Percentiles rank a stretch among this genome's conserved stretches.
phyloP scores from a whole-genome alignment of 208 protist genomes.

The Naegleria fowleri region DNA sequence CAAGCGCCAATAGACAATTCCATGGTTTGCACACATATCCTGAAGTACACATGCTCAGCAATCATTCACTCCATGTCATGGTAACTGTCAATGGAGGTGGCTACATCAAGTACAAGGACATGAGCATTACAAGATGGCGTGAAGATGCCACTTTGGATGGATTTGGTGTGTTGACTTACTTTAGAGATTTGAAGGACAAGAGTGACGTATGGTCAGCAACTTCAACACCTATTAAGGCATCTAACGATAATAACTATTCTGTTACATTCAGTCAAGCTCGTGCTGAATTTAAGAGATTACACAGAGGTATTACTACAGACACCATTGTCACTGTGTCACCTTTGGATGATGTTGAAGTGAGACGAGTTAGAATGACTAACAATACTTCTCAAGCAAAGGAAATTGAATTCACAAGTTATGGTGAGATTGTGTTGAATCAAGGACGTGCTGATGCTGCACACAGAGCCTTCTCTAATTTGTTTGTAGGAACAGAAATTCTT shows the following conservation, averaged over 20 bases:
- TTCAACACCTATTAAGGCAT: not conserved
- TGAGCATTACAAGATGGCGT: conserved; percentile 6
- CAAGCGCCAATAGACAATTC: conserved; percentile 10
- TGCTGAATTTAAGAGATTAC: conserved; percentile 19
- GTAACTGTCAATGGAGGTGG: not conserved
- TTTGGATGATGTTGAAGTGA: conserved; percentile 21
- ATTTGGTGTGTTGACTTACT: not conserved
- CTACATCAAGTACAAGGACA: not conserved
- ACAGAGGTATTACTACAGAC: not conserved
- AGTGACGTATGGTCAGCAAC: not conserved
- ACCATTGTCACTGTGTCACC: conserved; percentile 14
- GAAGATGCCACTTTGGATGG: conserved; percentile 24
- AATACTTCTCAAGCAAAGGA: not conserved
- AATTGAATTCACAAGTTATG: conserved; percentile 23
- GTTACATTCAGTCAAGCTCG: conserved; percentile 1
- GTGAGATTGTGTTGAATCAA: conserved; percentile 20
- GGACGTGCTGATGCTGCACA: conserved; percentile 17
- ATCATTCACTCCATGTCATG: conserved; percentile 4
- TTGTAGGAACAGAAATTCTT: not conserved
- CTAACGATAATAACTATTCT: not conserved
- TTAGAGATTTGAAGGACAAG: not conserved
- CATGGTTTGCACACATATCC: not conserved
- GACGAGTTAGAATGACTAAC: conserved; percentile 9
- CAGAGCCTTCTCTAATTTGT: conserved; percentile 16
- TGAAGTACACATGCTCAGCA: conserved; percentile 22